Evolutionary conservation across 2,329 filamentous ascomycete species (phyloP), one percentile per base, ranked within the genome.

Genomic region (Sphaerulina populicola): DNA sequence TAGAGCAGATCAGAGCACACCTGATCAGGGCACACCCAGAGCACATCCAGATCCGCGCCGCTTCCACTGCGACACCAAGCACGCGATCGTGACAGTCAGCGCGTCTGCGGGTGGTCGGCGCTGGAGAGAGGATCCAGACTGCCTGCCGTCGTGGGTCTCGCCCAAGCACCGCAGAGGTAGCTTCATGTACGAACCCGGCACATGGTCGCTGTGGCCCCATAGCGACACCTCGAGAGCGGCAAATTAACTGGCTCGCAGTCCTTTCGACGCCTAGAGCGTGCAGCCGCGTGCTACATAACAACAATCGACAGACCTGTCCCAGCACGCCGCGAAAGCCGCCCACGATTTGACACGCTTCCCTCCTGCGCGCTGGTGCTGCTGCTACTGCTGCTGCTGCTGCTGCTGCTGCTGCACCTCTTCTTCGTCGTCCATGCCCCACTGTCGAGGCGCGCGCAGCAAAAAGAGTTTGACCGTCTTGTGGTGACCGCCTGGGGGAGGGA

Each of bases 181-280:
- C 18, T 47, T 41, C 44, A 38, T 55, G 52, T 52, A 55, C 42
- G 52, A 55, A 49, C 52, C 48, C 49, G 46, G 52, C 52, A 49
- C 52, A 49, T 46, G 52, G 48, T 49, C 46, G 44, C 44, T 38
- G 49, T 43, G 49, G 44, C 37, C 43, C 43, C 40, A 12, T 27
- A 35, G 14, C 40, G 41, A 35, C 37, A 37, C 41, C 30, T 14
- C 30, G 40, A 18, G 40, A 41, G 40, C 30, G 9, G 39, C 12
- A 43, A 45, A 49, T 48, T 53, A 45, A 53, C 51, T 53, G 51
- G 51, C 43, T 48, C 44, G 15, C 36, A 23, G 51, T 45, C 48
- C 41, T 48, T 31, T 41, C 37, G 29, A 27, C 46, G 14, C 29
- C 46, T n/a, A 48, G 46, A 42, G 46, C 46, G 27, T 48, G 47